These are phyloP conservation scores for Corniculantispora saksenae DNA, from an alignment of 2,329 filamentous ascomycete species.

Conservation along the genomic window DNA sequence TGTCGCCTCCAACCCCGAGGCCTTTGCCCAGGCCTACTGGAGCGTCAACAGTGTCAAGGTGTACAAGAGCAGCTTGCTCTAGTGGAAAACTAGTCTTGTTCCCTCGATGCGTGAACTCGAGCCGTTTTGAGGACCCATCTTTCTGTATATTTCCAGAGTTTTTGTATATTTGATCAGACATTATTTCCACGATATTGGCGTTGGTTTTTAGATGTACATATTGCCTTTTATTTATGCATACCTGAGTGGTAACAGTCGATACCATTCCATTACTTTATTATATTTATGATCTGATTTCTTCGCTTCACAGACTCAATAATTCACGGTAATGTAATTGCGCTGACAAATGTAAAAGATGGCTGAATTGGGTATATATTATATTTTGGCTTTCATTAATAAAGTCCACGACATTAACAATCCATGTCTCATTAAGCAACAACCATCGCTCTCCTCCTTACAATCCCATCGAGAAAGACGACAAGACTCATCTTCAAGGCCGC, in stretches of 20 bases:
- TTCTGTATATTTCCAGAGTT: neutral
- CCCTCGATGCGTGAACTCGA: neutral
- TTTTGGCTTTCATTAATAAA: neutral
- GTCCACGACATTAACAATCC: neutral
- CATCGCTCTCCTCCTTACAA: neutral
- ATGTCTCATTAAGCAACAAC: neutral
- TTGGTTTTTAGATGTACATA: constrained; percentile 1
- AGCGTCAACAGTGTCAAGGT: constrained; percentile 71
- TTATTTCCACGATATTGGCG: neutral
- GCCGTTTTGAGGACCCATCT: neutral
- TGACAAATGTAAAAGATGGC: neutral
- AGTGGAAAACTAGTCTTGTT: constrained; percentile 1
- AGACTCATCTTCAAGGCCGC: no score
- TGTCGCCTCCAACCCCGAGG: constrained; percentile 69
- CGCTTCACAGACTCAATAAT: no score
- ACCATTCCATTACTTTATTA: no score
- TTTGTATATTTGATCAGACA: neutral
- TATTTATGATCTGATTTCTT: neutral
- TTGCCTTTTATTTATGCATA: constrained; percentile 15
- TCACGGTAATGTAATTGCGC: no score
- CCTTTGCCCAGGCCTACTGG: constrained; percentile 77
- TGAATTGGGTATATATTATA: neutral
- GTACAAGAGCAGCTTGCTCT: constrained; percentile 38
- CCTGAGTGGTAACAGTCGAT: neutral
- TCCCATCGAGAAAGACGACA: no score